Evolutionary conservation across 306 rosid species (phyloP), one percentile per base, ranked within the genome.

Genomic region (Inga oerstediana): DNA sequence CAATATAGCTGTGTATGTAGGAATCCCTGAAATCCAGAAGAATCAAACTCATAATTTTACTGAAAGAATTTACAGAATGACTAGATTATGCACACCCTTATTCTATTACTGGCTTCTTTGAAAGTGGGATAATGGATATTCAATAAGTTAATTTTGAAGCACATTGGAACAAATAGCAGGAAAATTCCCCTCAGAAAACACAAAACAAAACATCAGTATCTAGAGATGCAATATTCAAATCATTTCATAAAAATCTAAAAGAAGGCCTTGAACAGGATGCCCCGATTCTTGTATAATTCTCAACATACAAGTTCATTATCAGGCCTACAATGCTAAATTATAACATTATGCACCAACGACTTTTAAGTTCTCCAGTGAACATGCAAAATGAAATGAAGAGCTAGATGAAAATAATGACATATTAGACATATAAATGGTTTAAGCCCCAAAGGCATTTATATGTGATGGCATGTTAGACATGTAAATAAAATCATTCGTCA

Each of bases 1-100:
- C 87, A 97, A 70, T 85, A 88, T 85, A 39, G 82, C 88, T 45
- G 14, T 61, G 84, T 81, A 77, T 71, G 91, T 89, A 44, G 90
- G 85, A 62, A 94, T 76, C 80, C 88, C 98, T 96, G 93, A 85
- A 80, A 84, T 59, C 52, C 67, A 58, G 52, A 65, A 84, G 37
- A 77, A 83, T 34, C n/a, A 77, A 86, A 78, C 27, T 49, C 67
- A 78, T 64, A 84, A 65, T 44, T 62, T 74, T 30, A 37, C 66
- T 24, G 32, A 80, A 64, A 77, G 35, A 67, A 80, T 77, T 45
- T 76, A 16, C 78, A 45, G 4, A 68, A 73, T 43, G 20, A 71
- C 48, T 49, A 10, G 75, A n/a, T 68, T 66, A 11, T 56, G 24
- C 22, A 86, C 27, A 77, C 73, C 87, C 61, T 41, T n/a, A 78